Evolutionary conservation across 257 asterid genomes (phyloP).

Genomic region (Lantana camara): DNA sequence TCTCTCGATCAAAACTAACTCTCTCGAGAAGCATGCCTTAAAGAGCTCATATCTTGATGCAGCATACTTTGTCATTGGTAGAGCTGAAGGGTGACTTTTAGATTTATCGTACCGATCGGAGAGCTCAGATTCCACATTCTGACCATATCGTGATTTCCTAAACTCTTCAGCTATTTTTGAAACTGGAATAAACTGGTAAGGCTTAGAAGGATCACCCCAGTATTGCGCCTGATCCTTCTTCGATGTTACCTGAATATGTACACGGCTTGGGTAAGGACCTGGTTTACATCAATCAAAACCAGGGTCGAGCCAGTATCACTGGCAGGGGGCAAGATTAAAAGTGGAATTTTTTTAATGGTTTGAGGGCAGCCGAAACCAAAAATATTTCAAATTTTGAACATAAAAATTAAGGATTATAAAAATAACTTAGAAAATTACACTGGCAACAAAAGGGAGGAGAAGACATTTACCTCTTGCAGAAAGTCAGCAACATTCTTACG

Average conservation of each 20-base stretch:
- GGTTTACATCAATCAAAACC: neutral
- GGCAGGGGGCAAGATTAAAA: no score
- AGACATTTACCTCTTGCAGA: conserved; percentile 74
- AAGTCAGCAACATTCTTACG: conserved; percentile 90
- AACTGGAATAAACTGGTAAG: conserved; percentile 72
- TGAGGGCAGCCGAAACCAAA: no score
- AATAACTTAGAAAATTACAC: no score
- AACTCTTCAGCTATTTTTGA: conserved; percentile 72
- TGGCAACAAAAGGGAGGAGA: neutral
- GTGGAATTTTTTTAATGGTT: no score
- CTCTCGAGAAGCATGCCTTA: conserved; percentile 76
- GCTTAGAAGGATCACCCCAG: conserved; percentile 75
- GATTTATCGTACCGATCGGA: conserved; percentile 64
- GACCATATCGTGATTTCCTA: conserved; percentile 60
- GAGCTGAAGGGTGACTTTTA: conserved; percentile 60
- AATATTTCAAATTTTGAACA: no score
- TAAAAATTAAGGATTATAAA: no score
- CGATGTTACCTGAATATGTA: conserved; percentile 64
- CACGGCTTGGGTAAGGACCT: conserved; percentile 1
- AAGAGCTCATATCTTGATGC: conserved; percentile 68
- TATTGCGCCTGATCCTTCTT: conserved; percentile 87
- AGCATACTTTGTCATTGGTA: conserved; percentile 66
- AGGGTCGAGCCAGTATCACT: no score
- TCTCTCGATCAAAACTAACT: conserved; percentile 72
- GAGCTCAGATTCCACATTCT: conserved; percentile 44